A percentile compares a stretch with the other conserved stretches of the same genome.
Evolutionary conservation across 2,329 filamentous ascomycete species (phyloP).

Genomic region (Arthroderma uncinatum): DNA sequence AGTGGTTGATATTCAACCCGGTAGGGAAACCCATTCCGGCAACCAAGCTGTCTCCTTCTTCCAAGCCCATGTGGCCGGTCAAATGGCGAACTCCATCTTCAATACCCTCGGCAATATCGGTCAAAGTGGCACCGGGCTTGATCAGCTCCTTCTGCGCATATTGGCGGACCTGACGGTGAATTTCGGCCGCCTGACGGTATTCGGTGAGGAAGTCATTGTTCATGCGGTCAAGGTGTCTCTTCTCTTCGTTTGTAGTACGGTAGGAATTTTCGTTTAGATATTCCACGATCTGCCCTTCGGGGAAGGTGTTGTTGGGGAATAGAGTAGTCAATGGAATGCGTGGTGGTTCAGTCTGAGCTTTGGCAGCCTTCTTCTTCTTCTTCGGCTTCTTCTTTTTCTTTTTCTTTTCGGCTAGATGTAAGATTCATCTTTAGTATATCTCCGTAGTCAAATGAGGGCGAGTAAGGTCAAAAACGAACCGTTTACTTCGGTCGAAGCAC

Average conservation of each 20-base stretch:
- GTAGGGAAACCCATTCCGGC: conserved; percentile 82
- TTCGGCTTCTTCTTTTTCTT: conserved; percentile 76
- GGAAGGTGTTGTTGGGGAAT: conserved; percentile 62
- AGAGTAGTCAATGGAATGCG: conserved; percentile 62
- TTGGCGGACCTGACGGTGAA: conserved; percentile 77
- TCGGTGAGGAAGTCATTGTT: conserved; percentile 69
- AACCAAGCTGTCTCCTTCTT: conserved; percentile 65
- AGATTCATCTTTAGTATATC: conserved; percentile 4
- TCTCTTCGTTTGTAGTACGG: conserved; percentile 74
- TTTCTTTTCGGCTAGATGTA: conserved; percentile 46
- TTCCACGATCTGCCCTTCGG: conserved; percentile 65
- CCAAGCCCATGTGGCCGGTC: conserved; percentile 63
- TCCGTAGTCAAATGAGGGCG: neutral
- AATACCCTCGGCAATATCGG: conserved; percentile 76
- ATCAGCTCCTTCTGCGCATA: conserved; percentile 65
- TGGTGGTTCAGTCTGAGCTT: conserved; percentile 65
- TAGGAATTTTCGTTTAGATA: conserved; percentile 67
- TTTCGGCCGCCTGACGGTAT: conserved; percentile 74
- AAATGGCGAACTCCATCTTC: conserved; percentile 69
- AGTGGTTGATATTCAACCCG: conserved; percentile 72
- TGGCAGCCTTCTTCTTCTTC: conserved; percentile 55
- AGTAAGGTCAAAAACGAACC: conserved; percentile 13
- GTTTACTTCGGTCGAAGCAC: neutral
- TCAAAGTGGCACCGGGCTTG: conserved; percentile 68
- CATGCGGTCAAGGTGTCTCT: conserved; percentile 68